Evolutionary conservation across 176 grass and related monocot species (phyloP).

Genomic region (Juncus effusus): DNA sequence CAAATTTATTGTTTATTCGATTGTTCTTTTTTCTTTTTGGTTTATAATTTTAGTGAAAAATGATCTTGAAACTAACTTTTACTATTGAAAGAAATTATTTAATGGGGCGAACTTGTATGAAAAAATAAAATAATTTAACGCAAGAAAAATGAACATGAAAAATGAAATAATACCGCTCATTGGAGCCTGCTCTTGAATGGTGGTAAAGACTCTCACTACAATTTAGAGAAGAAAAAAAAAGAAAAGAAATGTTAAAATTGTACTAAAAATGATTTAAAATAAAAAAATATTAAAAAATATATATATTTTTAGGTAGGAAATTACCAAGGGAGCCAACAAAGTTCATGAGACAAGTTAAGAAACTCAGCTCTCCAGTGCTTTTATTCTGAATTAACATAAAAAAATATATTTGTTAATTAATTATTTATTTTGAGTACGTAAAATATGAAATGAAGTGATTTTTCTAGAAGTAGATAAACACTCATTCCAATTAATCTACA

Average conservation of each 20-base stretch:
- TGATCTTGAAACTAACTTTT: no score
- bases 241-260: neutral
- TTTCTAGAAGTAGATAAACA: no score
- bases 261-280: slow-evolving; percentile 14
- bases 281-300: neutral
- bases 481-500: slow-evolving; percentile 3
- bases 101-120: no score
- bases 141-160: slow-evolving; percentile 1
- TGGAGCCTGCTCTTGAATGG: slow-evolving; percentile 88
- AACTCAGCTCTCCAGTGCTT: slow-evolving; percentile 81
- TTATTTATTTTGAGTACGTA: no score
- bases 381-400: slow-evolving; percentile 65
- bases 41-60: no score
- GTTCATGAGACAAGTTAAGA: slow-evolving; percentile 94
- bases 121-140: no score
- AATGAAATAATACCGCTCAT: slow-evolving; percentile 80
- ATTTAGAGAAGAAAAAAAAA: slow-evolving; percentile 12
- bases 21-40: no score
- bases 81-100: no score
- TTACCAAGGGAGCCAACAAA: slow-evolving; percentile 86
- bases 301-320: slow-evolving; percentile 15
- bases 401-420: slow-evolving; percentile 18
- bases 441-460: no score
- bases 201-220: slow-evolving; percentile 96
- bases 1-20: no score